phyloP scores from a whole-genome alignment of 257 asterid genomes.

The Solanum sitiens region DNA sequence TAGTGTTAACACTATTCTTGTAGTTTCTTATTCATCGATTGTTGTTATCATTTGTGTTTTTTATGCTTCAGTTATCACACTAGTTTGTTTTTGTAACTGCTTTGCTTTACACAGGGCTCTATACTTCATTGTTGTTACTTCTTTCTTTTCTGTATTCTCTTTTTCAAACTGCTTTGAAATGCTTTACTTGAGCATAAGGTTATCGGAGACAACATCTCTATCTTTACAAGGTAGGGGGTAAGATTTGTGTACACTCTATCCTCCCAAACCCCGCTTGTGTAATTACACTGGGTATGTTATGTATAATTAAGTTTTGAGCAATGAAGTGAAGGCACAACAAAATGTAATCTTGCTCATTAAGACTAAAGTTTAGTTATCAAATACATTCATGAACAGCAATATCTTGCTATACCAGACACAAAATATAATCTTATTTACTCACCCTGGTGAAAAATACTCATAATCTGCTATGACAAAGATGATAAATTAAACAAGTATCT shows the following conservation, averaged over 20 bases:
- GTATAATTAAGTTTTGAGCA: background rate
- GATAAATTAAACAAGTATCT: background rate
- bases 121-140: background rate
- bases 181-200: background rate
- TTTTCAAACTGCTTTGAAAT: background rate
- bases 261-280: background rate
- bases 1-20: background rate
- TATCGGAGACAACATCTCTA: background rate
- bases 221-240: background rate
- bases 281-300: background rate
- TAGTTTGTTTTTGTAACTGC: background rate
- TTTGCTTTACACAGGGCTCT: background rate
- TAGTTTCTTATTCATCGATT: background rate
- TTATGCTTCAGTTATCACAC: background rate
- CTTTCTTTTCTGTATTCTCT: background rate
- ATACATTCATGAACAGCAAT: background rate
- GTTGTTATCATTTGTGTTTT: background rate
- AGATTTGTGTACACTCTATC: background rate
- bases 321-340: background rate
- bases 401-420: background rate
- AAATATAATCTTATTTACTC: background rate
- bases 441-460: background rate
- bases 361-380: background rate
- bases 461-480: background rate
- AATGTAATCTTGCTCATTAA: background rate